Evolutionary conservation across 1,284 basidiomycete species (phyloP), one percentile per base, ranked within the genome.

Genomic region (Pseudozyma sp.): DNA sequence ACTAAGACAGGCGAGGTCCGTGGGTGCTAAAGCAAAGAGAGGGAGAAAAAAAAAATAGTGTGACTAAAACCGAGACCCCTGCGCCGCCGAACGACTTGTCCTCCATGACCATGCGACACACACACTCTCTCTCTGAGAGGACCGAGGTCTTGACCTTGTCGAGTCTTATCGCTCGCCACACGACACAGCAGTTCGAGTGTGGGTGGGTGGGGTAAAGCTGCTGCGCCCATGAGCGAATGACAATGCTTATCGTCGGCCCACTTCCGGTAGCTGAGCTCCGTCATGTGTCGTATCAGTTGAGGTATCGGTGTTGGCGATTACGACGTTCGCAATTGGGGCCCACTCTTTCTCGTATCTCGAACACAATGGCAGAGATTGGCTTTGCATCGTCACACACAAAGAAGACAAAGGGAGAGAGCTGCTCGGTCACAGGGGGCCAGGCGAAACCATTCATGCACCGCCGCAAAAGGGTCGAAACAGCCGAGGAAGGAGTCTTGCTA

Each of bases 41-140:
- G 19, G 25, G 11, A 13, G 25, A 34, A 8, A 10, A 31, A 14
- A 13, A 19, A 35, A 25, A 31, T 31, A 31, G 47, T 36, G 39
- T 34, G 35, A 47, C 54, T 59, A 52, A 52, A 59, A 31, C 57
- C 49, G 49, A 59, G 9, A 56, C 54, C 53, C 35, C 8, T 43
- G n/a, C 21, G 16, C 45, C 42, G 38, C n/a, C 44, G 48, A 5
- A 5, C 34, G 18, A 55, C 34, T 11, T n/a, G n/a, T 21, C 14
- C n/a, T 16, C 43, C 8, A 13, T 38, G 16, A 45, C 19, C 54
- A 40, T 57, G 45, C 45, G 44, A 42, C 35, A 13, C 40, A 12
- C 8, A 18, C 45, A 12, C 8, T 13, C 45, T 49, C 25, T 10
- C 21, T 39, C 25, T 31, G 25, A 31, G 25, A 31, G 25, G 25